Evolutionary conservation across 768 basidiomycete genomes (phyloP).

Genomic region (Artomyces pyxidatus): DNA sequence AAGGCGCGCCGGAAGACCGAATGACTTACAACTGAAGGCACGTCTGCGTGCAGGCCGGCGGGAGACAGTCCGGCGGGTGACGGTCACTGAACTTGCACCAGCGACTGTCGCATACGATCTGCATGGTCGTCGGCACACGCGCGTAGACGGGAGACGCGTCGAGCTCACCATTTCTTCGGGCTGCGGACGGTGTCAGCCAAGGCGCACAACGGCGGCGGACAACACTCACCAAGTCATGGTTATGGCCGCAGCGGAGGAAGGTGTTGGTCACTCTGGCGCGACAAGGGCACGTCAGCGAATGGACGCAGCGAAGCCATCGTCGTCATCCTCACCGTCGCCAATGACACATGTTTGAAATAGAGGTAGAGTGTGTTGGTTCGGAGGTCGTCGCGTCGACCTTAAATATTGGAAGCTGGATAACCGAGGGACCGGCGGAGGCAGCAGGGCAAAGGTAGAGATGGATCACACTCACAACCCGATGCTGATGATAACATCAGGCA

Average conservation of each 20-base stretch:
- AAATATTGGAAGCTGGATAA: conserved; percentile 7
- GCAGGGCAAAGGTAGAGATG: no score
- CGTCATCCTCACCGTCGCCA: conserved; percentile 54
- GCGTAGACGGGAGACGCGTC: not conserved
- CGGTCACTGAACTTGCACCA: conserved; percentile 10
- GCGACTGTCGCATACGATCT: conserved; percentile 12
- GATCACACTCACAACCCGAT: not conserved
- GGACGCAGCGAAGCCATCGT: conserved; percentile 10
- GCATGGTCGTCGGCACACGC: not conserved
- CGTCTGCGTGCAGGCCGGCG: conserved; percentile 18
- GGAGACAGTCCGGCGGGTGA: conserved; percentile 8
- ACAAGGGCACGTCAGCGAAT: conserved; percentile 13
- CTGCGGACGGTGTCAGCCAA: conserved; percentile 5
- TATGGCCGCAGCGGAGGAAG: conserved; percentile 22
- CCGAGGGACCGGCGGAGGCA: conserved; percentile 1
- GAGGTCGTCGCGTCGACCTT: conserved; percentile 10
- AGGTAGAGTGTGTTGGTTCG: conserved; percentile 18
- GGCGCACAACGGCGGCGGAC: not conserved
- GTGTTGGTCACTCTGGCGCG: conserved; percentile 62
- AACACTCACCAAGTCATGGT: conserved; percentile 10
- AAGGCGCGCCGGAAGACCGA: no score
- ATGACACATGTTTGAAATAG: conserved; percentile 47
- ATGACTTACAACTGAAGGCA: conserved; percentile 14
- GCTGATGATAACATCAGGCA: conserved; percentile 3
- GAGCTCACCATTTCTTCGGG: conserved; percentile 10